Evolutionary conservation across 345 rosid genomes (phyloP).

Genomic region (Kandelia obovata): DNA sequence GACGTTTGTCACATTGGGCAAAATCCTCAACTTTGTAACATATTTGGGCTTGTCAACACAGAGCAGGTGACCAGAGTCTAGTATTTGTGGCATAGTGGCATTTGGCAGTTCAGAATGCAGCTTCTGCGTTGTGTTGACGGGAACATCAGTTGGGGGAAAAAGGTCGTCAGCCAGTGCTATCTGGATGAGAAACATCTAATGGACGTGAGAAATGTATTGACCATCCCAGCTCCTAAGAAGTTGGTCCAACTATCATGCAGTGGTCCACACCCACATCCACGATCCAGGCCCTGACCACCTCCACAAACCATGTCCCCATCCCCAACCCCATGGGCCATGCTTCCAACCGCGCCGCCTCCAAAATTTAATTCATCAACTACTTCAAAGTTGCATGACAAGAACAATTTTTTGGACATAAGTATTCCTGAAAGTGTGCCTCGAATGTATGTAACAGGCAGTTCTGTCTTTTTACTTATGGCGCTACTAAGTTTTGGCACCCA

Average conservation of each 20-base stretch:
- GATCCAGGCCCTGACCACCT: constrained; percentile 27
- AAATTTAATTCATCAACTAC: constrained; percentile 52
- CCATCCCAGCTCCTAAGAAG: constrained; percentile 51
- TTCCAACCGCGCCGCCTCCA: constrained; percentile 50
- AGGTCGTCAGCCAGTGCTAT: too few relatives aligned
- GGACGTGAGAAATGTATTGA: constrained; percentile 32
- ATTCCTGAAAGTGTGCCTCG: constrained; percentile 50
- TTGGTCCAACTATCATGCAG: constrained; percentile 28
- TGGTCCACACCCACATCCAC: constrained; percentile 28
- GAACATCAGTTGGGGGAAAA: background rate
- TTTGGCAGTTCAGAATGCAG: constrained; percentile 55
- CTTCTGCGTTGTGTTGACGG: constrained; percentile 37
- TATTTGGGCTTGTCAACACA: constrained; percentile 63
- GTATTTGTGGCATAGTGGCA: constrained; percentile 46
- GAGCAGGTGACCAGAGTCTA: constrained; percentile 67
- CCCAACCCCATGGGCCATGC: constrained; percentile 31
- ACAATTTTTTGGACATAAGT: constrained; percentile 17
- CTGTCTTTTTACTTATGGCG: background rate
- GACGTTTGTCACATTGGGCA: constrained; percentile 16
- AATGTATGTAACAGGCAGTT: constrained; percentile 25
- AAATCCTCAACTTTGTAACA: constrained; percentile 49
- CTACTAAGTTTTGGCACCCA: constrained; percentile 1
- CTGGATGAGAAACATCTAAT: too few relatives aligned
- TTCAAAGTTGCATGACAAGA: constrained; percentile 28
- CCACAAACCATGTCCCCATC: constrained; percentile 32